Evolutionary conservation across 108 stramenopile species (phyloP).

Genomic region (Nitzschia putrida): DNA sequence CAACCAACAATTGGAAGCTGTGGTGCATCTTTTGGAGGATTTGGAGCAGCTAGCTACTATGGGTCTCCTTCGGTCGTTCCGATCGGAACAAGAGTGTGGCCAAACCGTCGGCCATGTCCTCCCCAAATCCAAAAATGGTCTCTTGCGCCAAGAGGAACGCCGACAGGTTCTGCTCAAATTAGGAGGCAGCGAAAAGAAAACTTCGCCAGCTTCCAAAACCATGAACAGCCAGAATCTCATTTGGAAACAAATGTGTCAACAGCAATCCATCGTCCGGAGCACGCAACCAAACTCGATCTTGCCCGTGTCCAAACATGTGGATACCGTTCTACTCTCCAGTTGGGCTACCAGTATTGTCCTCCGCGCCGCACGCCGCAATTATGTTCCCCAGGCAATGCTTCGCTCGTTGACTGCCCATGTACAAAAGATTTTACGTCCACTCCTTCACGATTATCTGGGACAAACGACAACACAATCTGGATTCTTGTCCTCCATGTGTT

Average conservation of each 20-base stretch:
- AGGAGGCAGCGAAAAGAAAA: slow-evolving; percentile 42
- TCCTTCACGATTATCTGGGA: slow-evolving; percentile 2
- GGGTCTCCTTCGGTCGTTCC: slow-evolving; percentile 75
- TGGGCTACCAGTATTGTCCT: slow-evolving; percentile 42
- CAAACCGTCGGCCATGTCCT: slow-evolving; percentile 51
- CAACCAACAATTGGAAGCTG: slow-evolving; percentile 29
- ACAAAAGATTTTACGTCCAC: neutral
- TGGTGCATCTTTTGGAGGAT: slow-evolving; percentile 44
- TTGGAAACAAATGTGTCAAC: slow-evolving; percentile 78
- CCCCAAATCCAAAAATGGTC: slow-evolving; percentile 16
- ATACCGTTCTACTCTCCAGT: slow-evolving; percentile 50
- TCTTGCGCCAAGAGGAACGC: slow-evolving; percentile 66
- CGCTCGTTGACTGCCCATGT: slow-evolving; percentile 6
- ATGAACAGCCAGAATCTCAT: slow-evolving; percentile 53
- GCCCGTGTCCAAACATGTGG: slow-evolving; percentile 70
- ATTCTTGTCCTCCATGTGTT: slow-evolving; percentile 25
- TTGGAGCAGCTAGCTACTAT: slow-evolving; percentile 47
- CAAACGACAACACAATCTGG: neutral
- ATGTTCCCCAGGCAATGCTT: slow-evolving; percentile 26
- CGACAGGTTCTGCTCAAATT: slow-evolving; percentile 49
- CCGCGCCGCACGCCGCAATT: slow-evolving; percentile 26
- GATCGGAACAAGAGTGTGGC: slow-evolving; percentile 81
- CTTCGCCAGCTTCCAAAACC: slow-evolving; percentile 2
- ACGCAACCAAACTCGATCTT: slow-evolving; percentile 24
- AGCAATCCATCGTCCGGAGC: slow-evolving; percentile 47